Conservation (phyloP, 2,329 filamentous ascomycete species). For the Alternaria consortialis region DNA sequence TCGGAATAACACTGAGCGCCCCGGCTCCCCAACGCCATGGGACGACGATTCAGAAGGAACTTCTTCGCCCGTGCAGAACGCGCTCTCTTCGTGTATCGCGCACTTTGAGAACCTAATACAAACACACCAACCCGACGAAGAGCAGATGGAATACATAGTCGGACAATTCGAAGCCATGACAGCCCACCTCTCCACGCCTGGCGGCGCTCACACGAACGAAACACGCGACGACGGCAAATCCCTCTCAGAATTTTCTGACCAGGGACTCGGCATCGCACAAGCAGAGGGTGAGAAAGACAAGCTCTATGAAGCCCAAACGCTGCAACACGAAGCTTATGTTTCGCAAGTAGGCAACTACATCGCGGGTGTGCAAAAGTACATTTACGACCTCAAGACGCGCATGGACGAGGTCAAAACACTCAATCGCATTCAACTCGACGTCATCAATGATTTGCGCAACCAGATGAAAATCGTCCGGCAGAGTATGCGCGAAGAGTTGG, state of each 20-base stretch:
- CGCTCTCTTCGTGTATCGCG: conserved; percentile 43
- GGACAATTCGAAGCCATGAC: conserved; percentile 46
- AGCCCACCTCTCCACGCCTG: conserved; percentile 38
- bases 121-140: conserved; percentile 40
- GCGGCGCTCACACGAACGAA: conserved; percentile 32
- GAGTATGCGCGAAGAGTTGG: conserved; percentile 20
- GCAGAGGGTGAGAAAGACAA: conserved; percentile 5
- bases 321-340: conserved; percentile 33
- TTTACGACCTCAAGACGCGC: conserved; percentile 38
- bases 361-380: conserved; percentile 35
- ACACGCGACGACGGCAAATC: conserved; percentile 32
- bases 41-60: conserved; percentile 28
- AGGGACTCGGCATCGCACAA: conserved; percentile 11
- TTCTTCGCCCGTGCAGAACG: conserved; percentile 41
- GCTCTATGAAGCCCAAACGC: conserved; percentile 5
- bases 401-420: conserved; percentile 47
- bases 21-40: conserved; percentile 38
- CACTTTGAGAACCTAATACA: conserved; percentile 45
- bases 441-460: conserved; percentile 40
- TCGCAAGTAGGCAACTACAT: conserved; percentile 40
- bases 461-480: conserved; percentile 32
- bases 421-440: conserved; percentile 44
- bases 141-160: conserved; percentile 48
- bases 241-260: conserved; percentile 22
- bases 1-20: conserved; percentile 19